phyloP scores from a whole-genome alignment of 73 alveolate genomes.

The Effrenium voratum region DNA sequence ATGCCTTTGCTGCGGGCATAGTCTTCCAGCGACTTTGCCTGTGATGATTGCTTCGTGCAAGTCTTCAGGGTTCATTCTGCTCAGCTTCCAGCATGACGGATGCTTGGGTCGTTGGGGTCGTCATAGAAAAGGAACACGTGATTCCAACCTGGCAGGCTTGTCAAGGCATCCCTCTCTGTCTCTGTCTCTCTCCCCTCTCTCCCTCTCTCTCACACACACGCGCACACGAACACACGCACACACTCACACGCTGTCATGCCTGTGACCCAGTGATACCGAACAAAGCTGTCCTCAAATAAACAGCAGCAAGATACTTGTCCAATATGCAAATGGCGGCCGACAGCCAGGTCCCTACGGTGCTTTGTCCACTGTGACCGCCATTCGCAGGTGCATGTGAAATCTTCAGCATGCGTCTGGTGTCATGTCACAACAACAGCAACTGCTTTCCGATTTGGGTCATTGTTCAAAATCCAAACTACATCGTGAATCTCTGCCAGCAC shows the following conservation, averaged over 20 bases:
- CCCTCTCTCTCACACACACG: not conserved
- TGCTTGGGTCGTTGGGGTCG: conserved; percentile 89
- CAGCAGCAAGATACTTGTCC: no score
- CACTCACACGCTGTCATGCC: conserved; percentile 31
- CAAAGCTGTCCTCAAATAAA: conserved; percentile 67
- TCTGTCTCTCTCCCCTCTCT: not conserved
- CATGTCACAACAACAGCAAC: no score
- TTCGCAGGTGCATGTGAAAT: no score
- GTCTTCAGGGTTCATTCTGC: not conserved
- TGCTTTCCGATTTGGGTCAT: no score
- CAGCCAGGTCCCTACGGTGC: no score
- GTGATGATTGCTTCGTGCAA: not conserved
- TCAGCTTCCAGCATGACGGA: conserved; percentile 47
- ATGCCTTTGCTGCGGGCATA: conserved; percentile 74
- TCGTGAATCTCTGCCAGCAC: no score
- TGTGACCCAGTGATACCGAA: conserved; percentile 88
- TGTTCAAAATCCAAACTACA: no score
- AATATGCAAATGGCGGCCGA: no score
- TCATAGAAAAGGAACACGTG: conserved; percentile 54
- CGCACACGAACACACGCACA: not conserved
- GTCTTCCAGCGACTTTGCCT: conserved; percentile 79
- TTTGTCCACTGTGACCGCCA: no score
- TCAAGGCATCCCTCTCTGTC: not conserved
- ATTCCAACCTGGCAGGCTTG: not conserved
- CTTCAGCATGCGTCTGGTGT: no score